A percentile compares a stretch with the other conserved stretches of the same genome.
Conservation (phyloP, 2,329 filamentous ascomycete genomes). For the Scedosporium aurantiacum region DNA sequence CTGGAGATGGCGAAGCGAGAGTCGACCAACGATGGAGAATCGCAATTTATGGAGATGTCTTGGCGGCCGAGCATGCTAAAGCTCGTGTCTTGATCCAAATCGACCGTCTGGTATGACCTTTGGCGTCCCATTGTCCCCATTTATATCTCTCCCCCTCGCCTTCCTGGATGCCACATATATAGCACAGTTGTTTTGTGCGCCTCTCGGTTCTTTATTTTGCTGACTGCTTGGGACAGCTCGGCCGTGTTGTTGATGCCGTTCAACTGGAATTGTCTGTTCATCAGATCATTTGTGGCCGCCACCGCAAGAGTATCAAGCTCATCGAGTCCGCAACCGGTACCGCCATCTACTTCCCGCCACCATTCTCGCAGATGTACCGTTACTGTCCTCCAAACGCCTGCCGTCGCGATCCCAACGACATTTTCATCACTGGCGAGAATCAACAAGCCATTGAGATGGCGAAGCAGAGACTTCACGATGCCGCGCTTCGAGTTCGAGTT, state of each 20-base stretch:
- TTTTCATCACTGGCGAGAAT: constrained; percentile 89
- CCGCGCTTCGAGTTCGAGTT: constrained; percentile 69
- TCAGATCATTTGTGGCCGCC: constrained; percentile 83
- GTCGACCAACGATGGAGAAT: constrained; percentile 86
- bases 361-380: constrained; percentile 83
- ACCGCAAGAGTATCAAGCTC: constrained; percentile 93
- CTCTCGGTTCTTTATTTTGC: not conserved
- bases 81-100: constrained; percentile 94
- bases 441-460: constrained; percentile 76
- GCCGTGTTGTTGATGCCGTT: constrained; percentile 64
- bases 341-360: constrained; percentile 94
- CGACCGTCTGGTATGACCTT: constrained; percentile 65
- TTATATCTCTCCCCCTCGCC: constrained; percentile 49
- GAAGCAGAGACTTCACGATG: constrained; percentile 82
- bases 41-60: constrained; percentile 87
- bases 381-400: constrained; percentile 77
- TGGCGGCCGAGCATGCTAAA: constrained; percentile 95
- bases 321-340: constrained; percentile 94
- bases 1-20: constrained; percentile 70
- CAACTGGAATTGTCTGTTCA: constrained; percentile 81
- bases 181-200: constrained; percentile 75
- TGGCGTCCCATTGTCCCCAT: constrained; percentile 6
- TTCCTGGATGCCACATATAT: constrained; percentile 71
- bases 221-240: constrained; percentile 39
- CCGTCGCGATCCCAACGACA: constrained; percentile 74